Evolutionary conservation across 1,284 basidiomycete genomes (phyloP).

Genomic region (Malassezia brasiliensis): DNA sequence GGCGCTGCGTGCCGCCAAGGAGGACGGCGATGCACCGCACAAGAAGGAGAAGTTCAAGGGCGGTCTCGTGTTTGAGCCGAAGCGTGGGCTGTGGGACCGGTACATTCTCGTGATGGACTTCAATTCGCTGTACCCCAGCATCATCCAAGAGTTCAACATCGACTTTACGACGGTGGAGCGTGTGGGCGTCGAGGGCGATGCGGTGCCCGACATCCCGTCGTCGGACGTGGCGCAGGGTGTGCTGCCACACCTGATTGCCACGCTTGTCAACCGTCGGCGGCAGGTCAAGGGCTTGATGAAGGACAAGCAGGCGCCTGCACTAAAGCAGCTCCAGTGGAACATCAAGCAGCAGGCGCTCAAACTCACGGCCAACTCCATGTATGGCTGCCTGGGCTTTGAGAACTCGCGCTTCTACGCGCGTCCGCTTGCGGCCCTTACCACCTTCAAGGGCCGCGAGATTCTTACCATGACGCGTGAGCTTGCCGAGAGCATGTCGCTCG

Average conservation of each 20-base stretch:
- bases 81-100: conserved; percentile 90
- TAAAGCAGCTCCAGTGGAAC: conserved; percentile 77
- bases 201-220: conserved; percentile 77
- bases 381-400: conserved; percentile 96
- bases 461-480: conserved; percentile 84
- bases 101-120: conserved; percentile 99
- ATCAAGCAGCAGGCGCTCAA: conserved; percentile 96
- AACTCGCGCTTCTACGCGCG: conserved; percentile 95
- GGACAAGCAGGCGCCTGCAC: conserved; percentile 64
- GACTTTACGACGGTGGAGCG: conserved; percentile 93
- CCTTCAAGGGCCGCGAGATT: conserved; percentile 95
- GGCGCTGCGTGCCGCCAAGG: conserved; percentile 18
- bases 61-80: conserved; percentile 94
- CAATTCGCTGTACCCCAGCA: conserved; percentile 96
- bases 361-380: conserved; percentile 99
- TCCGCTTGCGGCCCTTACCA: conserved; percentile 88
- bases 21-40: conserved; percentile 5
- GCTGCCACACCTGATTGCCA: conserved; percentile 87
- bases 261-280: conserved; percentile 75
- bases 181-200: conserved; percentile 50
- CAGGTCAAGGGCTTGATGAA: conserved; percentile 95
- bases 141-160: conserved; percentile 99
- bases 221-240: conserved; percentile 70
- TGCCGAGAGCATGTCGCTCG: conserved; percentile 77
- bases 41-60: conserved; percentile 91